These are phyloP conservation scores for Aegle marmelos DNA, from an alignment of 345 rosid species.

Conservation along the genomic window DNA sequence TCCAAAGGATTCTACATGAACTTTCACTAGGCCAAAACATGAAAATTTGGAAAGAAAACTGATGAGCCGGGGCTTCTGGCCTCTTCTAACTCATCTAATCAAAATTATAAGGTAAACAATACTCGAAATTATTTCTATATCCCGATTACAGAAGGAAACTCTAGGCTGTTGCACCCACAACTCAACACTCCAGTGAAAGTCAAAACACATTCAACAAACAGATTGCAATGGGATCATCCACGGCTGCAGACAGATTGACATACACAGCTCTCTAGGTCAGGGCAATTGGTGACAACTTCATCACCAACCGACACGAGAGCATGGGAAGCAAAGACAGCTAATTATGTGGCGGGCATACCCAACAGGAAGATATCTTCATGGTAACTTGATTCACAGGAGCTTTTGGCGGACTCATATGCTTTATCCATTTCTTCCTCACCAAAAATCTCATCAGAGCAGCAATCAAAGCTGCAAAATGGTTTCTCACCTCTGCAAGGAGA, in stretches of 20 bases:
- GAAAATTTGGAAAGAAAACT: slow-evolving; percentile 13
- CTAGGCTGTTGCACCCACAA: slow-evolving; percentile 25
- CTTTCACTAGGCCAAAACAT: neutral
- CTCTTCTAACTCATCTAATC: slow-evolving; percentile 45
- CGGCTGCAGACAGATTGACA: slow-evolving; percentile 24
- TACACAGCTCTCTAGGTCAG: slow-evolving; percentile 28
- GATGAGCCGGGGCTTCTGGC: slow-evolving; percentile 46
- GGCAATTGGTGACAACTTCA: slow-evolving; percentile 1
- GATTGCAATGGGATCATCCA: slow-evolving; percentile 19
- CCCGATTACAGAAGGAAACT: slow-evolving; percentile 13
- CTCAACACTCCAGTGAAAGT: slow-evolving; percentile 12
- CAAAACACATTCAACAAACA: slow-evolving; percentile 4
- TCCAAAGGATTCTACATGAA: slow-evolving; percentile 17
- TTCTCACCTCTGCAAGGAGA: slow-evolving; percentile 31
- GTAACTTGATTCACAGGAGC: slow-evolving; percentile 35
- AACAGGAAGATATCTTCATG: slow-evolving; percentile 39
- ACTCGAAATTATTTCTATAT: slow-evolving; percentile 12
- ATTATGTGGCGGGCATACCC: slow-evolving; percentile 31
- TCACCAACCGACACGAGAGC: neutral
- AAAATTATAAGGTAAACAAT: slow-evolving; percentile 16
- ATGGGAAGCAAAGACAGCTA: neutral
- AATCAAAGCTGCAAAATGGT: slow-evolving; percentile 36
- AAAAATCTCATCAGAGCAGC: slow-evolving; percentile 31
- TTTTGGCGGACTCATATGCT: slow-evolving; percentile 19
- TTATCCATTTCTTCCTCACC: slow-evolving; percentile 32